Evolutionary conservation across 306 rosid species (phyloP), one percentile per base, ranked within the genome.

Genomic region (Cucurbita argyrosperma): DNA sequence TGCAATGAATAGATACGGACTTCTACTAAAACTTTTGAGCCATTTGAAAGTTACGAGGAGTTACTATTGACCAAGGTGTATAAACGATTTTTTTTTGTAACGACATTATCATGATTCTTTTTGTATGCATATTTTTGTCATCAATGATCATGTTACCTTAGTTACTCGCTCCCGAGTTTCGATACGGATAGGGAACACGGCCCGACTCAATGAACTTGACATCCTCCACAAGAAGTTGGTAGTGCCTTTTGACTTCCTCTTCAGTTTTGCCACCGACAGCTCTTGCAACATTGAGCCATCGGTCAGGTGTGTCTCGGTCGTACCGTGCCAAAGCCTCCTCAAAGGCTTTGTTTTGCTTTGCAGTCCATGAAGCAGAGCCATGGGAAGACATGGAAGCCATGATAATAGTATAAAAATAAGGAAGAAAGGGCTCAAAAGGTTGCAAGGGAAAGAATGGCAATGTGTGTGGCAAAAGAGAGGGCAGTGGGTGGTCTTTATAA

Each of bases 211-310:
- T 83, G 50, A 77, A 70, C 46, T 78, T 66, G 30, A 80, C 77
- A 71, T 83, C 87, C 37, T 77, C 80, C 4, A 83, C 56, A 35
- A 83, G 87, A 65, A 80, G 51, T 14, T 80, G 78, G 11, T 80
- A 80, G 61, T 83, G 82, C 10, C 64, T 77, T 60, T 80, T 77
- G 4, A 80, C 84, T 50, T 83, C 87, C 5, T 80, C 87, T 4
- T 77, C 74, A 16, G 87, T 83, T 59, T 83, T 80, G 4, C 55
- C 75, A 19, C 84, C 87, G 1, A 80, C 77, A 23, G 80, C 80
- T 51, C 55, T 80, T 49, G 87, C 84, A 56, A 84, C 84, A 73
- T 84, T 84, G 7, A 71, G 63, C 87, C 87, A 84, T 76, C 87
- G 42, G 9, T 84, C 82, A 8, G 84, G 82, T 14, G 82, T 84